Percentiles rank a stretch among this genome's conserved stretches.
Evolutionary conservation across 345 rosid species (phyloP).

Genomic region (Eucalyptus grandis): DNA sequence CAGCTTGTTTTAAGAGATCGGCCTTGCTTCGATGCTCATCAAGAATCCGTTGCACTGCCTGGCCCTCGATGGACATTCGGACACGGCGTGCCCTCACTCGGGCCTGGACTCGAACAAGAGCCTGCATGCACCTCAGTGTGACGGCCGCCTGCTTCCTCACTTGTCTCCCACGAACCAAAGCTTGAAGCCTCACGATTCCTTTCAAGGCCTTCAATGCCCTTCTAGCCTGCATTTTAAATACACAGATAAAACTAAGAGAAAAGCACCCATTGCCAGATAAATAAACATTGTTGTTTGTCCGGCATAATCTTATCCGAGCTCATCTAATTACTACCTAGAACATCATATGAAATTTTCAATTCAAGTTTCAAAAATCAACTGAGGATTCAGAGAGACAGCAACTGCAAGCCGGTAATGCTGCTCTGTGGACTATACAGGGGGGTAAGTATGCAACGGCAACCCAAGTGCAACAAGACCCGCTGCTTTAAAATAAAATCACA

Average conservation of each 20-base stretch:
- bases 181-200: constrained; percentile 94
- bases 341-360: background rate
- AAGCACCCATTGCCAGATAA: background rate
- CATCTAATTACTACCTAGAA: background rate
- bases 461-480: background rate
- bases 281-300: background rate
- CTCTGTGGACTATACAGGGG: background rate
- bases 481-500: background rate
- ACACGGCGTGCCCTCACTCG: constrained; percentile 91
- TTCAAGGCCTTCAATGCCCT: constrained; percentile 84
- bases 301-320: background rate
- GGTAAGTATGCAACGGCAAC: background rate
- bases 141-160: constrained; percentile 98
- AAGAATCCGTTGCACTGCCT: constrained; percentile 63
- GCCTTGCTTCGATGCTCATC: constrained; percentile 47
- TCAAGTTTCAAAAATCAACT: background rate
- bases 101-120: constrained; percentile 93
- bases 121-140: constrained; percentile 94
- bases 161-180: constrained; percentile 83
- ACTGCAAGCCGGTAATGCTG: background rate
- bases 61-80: constrained; percentile 77
- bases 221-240: constrained; percentile 37
- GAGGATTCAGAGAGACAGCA: background rate
- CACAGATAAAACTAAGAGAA: background rate
- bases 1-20: constrained; percentile 67